Evolutionary conservation across 805 yeast genomes (phyloP).

Genomic region (Yarrowia sp.): DNA sequence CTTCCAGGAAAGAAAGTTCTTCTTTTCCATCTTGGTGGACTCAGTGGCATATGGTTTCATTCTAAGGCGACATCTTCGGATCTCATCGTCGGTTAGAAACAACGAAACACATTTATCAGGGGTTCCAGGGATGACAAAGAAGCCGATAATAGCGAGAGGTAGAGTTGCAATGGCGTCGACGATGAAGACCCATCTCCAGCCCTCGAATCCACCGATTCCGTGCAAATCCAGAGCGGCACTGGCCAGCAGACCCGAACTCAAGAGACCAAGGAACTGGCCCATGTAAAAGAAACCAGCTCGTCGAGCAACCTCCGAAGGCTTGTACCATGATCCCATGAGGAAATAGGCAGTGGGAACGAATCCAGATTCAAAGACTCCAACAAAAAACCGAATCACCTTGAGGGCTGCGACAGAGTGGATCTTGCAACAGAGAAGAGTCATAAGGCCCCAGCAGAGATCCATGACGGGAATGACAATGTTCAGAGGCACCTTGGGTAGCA

Average conservation of each 20-base stretch:
- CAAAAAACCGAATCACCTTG: constrained; percentile 60
- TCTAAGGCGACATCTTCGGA: constrained; percentile 49
- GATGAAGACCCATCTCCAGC: constrained; percentile 75
- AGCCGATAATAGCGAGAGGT: constrained; percentile 55
- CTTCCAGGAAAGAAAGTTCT: constrained; percentile 40
- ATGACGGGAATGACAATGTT: constrained; percentile 50
- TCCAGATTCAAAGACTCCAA: constrained; percentile 70
- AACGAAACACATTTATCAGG: constrained; percentile 55
- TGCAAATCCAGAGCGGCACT: constrained; percentile 50
- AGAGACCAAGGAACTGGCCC: constrained; percentile 60
- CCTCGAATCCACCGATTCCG: constrained; percentile 52
- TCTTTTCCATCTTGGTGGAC: not conserved
- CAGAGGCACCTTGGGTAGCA: constrained; percentile 54
- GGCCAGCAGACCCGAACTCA: constrained; percentile 62
- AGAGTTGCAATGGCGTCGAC: constrained; percentile 60
- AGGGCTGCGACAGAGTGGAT: constrained; percentile 50
- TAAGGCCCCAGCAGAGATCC: constrained; percentile 66
- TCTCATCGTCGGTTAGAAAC: constrained; percentile 55
- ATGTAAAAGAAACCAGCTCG: constrained; percentile 60
- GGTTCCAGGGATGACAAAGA: constrained; percentile 61
- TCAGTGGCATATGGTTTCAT: constrained; percentile 31
- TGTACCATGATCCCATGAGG: constrained; percentile 52
- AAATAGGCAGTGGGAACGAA: constrained; percentile 49
- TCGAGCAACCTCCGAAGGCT: constrained; percentile 54
- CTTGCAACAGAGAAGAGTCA: constrained; percentile 55